Percentiles rank a stretch among this genome's conserved stretches.
Conservation (phyloP, 768 basidiomycete species). For the Rhodotorula graminis region DNA sequence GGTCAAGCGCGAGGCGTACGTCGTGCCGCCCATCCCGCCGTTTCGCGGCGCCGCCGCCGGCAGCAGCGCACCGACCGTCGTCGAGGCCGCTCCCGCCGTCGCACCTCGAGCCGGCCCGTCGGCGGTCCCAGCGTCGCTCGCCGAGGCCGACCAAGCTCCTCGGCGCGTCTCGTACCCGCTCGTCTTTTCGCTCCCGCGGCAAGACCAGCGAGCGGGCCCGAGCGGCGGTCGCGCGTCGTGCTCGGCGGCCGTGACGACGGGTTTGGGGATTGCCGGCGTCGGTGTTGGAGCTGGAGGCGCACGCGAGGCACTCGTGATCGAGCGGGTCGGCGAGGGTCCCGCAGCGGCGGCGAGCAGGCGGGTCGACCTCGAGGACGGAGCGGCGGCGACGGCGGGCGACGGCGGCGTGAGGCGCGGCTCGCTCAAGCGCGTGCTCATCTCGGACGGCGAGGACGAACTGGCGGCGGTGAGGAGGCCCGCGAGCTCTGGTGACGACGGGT, state of each 20-base stretch:
- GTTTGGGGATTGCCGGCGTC: neutral
- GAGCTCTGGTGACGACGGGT: neutral
- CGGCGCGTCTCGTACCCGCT: neutral
- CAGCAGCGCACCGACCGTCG: neutral
- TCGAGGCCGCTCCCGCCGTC: neutral
- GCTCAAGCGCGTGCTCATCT: slow-evolving; percentile 6
- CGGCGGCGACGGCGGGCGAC: neutral
- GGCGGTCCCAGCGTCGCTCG: neutral
- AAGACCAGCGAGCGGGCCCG: neutral
- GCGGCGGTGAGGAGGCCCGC: neutral
- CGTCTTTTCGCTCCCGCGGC: neutral
- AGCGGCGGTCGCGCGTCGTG: neutral
- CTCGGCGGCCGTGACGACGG: neutral
- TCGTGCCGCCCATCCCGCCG: neutral
- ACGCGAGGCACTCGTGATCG: slow-evolving; percentile 8
- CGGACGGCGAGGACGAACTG: slow-evolving; percentile 5
- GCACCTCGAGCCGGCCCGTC: neutral
- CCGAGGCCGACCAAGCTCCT: neutral
- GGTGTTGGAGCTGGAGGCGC: neutral
- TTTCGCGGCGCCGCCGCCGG: neutral
- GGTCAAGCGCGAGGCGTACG: neutral
- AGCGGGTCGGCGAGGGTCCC: slow-evolving; percentile 1
- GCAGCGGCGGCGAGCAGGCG: neutral
- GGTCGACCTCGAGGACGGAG: no score
- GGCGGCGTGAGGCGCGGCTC: neutral